Base-by-base conservation (phyloP, 306 rosid genomes). In the Castanospermum australe region DNA sequence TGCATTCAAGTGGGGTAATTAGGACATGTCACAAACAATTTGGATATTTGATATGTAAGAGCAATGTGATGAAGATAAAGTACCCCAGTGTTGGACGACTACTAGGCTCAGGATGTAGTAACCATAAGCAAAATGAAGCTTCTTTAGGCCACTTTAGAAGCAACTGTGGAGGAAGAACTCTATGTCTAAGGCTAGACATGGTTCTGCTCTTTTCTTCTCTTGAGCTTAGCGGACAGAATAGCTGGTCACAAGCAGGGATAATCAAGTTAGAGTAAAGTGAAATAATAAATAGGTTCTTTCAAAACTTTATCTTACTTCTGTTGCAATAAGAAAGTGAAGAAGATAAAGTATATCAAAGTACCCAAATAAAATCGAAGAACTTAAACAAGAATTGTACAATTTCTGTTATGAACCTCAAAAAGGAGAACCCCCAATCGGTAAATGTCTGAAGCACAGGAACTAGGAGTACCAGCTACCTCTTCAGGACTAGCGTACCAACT, bases 131-230 rank as follows among this genome's bases (percentile, higher is more conserved):
- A 91, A 91, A 95, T 14, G 98, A 91, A 84, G 99, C 99, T 90
- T 91, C 97, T 86, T 91, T 95, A 20, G 98, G 94, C 97, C 99
- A 95, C 79, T 93, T 95, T 79, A 86, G 88, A 82, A 95, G 94
- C 78, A 95, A 69, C n/a, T 88, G 98, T n/a, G 99, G 97, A 82
- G 99, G 98, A 85, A 95, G 97, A 83, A 95, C 98, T 84, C 99
- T 86, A 72, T 95, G 98, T 78, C 99, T 90, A 67, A 95, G 87
- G 87, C 92, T 91, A 66, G 96, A 93, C 99, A 95, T 95, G 25
- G 96, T 91, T 73, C 88, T 84, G 71, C 92, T 86, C 81, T 93
- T 93, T 72, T 90, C 99, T 84, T 95, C 98, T 86, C 94, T 90
- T 50, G 98, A 84, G 87, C 89, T 81, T 65, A 87, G 87, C 24